These are phyloP conservation scores for Ogataea paradorogensis DNA, from an alignment of 805 yeast genomes.

Conservation along the genomic window DNA sequence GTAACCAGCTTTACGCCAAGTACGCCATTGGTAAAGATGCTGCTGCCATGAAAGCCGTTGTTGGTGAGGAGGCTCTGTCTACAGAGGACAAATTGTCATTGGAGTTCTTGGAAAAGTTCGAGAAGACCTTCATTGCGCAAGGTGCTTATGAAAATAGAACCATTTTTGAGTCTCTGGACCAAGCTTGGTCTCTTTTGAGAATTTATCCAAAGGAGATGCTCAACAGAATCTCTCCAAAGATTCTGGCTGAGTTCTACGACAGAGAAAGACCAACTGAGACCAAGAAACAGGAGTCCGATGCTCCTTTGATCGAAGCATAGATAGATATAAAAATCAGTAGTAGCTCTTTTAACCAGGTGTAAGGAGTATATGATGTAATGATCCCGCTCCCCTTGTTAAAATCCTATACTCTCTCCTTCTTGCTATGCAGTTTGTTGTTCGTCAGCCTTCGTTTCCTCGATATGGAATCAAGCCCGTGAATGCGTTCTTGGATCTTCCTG, in stretches of 20 bases:
- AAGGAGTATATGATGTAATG: slow-evolving; percentile 10
- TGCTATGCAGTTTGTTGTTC: slow-evolving; percentile 14
- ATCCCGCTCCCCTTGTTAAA: background rate
- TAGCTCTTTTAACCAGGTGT: background rate
- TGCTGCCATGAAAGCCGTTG: slow-evolving; percentile 99
- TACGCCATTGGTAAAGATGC: slow-evolving; percentile 99
- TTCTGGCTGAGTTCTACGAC: slow-evolving; percentile 91
- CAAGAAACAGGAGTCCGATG: slow-evolving; percentile 18
- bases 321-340: slow-evolving; percentile 1
- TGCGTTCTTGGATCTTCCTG: slow-evolving; percentile 28
- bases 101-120: slow-evolving; percentile 97
- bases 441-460: slow-evolving; percentile 14
- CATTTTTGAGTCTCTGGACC: slow-evolving; percentile 91
- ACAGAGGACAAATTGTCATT: slow-evolving; percentile 96
- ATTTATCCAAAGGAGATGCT: slow-evolving; percentile 98
- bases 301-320: slow-evolving; percentile 27
- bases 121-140: slow-evolving; percentile 90
- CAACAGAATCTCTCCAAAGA: slow-evolving; percentile 98
- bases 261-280: slow-evolving; percentile 67
- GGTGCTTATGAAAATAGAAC: slow-evolving; percentile 97
- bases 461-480: slow-evolving; percentile 11
- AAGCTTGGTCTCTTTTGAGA: slow-evolving; percentile 97
- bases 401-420: background rate
- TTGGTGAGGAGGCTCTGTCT: slow-evolving; percentile 98
- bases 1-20: slow-evolving; percentile 97